Base-by-base conservation (phyloP, 208 protist species). In the Crithidia sp. region DNA sequence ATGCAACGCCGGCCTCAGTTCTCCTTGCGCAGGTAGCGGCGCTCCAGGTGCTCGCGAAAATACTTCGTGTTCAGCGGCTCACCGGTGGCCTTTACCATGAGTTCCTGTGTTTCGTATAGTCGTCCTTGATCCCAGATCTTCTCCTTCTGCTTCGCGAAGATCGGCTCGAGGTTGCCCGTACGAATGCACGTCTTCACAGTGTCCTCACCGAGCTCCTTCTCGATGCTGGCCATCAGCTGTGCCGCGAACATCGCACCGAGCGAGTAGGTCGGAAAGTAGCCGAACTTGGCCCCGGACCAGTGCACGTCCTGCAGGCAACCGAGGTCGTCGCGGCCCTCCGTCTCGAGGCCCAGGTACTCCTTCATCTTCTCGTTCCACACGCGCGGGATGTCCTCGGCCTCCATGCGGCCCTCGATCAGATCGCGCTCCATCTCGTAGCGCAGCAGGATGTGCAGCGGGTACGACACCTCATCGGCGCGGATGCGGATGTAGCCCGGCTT, bases 241-340 rank as follows among this genome's bases (percentile, higher is more conserved):
- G 82, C 93, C 2, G 93, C 83, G 14, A 89, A 76, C 77, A 96
- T 92, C 19, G 92, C 81, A 9, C 95, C 95, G 7, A 97, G 61
- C 6, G 85, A 63, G 74, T 98, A 98, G 6, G 89, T 92, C 0
- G 95, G 95, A 81, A 97, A 98, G 84, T 96, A 96, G 14, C 89
- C 93, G 44, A 95, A 86, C 28, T 53, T 47, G 6, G 89, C 88
- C 16, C 50, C 37, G 2, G 82, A 58, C 95, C 93, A 97, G 78
- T 98, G 95, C n/a, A 95, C 81, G 67, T 98, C 95, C 76, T 98
- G 93, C 57, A 97, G 71, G 76, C 89, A 94, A 10, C 95, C 93
- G 10, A 91, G 53, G 55, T 89, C 82, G 55, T 94, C 85, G 60
- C 92, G 92, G 9, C 86, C 90, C 19, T 82, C 55, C 37, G 92